These are phyloP conservation scores for Phoenix dactylifera DNA, from an alignment of 176 grass and related monocot genomes.

Conservation along the genomic window DNA sequence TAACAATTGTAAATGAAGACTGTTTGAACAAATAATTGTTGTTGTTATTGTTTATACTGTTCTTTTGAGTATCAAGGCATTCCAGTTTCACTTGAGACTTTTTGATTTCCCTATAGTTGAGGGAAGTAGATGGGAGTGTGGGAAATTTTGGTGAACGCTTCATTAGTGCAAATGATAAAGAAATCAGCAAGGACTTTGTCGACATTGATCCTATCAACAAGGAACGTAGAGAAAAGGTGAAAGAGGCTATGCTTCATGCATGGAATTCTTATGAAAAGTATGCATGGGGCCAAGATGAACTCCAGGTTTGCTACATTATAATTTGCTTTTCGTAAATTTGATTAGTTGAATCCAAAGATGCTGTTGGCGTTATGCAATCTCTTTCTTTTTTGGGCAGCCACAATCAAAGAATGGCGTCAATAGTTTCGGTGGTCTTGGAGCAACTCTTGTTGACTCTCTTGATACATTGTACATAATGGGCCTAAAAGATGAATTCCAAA, in stretches of 20 bases:
- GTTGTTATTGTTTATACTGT: too few relatives aligned
- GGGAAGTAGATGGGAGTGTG: slow-evolving; percentile 40
- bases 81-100: background rate
- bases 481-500: slow-evolving; percentile 92
- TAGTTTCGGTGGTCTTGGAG: slow-evolving; percentile 96
- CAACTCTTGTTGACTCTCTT: slow-evolving; percentile 87
- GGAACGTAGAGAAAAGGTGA: slow-evolving; percentile 87
- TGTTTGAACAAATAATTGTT: too few relatives aligned
- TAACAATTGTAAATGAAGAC: too few relatives aligned
- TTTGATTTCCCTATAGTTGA: slow-evolving; percentile 39
- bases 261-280: slow-evolving; percentile 97
- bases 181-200: slow-evolving; percentile 23
- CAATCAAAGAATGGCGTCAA: slow-evolving; percentile 82
- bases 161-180: slow-evolving; percentile 22
- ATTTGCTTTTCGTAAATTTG: background rate
- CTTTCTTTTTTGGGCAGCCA: slow-evolving; percentile 40
- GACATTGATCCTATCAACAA: slow-evolving; percentile 65
- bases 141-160: slow-evolving; percentile 10
- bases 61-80: too few relatives aligned
- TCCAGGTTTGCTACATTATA: slow-evolving; percentile 58
- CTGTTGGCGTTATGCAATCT: background rate
- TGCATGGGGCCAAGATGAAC: slow-evolving; percentile 93
- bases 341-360: too few relatives aligned
- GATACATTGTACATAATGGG: slow-evolving; percentile 99
- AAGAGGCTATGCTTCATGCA: slow-evolving; percentile 88